Percentiles rank a stretch among this genome's conserved stretches.
phyloP scores from a whole-genome alignment of 176 grass and related monocot species.

The Dactylis glomerata region DNA sequence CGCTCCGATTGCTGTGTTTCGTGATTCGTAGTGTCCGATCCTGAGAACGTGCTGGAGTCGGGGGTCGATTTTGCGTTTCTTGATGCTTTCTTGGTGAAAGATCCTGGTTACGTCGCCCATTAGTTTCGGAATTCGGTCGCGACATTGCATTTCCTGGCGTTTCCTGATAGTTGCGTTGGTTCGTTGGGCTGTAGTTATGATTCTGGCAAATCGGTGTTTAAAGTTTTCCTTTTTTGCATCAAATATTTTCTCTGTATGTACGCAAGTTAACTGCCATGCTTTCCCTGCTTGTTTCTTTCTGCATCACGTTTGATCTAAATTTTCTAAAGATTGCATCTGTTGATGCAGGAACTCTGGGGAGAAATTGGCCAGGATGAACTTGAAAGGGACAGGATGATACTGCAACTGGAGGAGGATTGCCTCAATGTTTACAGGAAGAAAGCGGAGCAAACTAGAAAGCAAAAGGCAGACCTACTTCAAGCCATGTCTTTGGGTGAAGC shows the following conservation, averaged over 20 bases:
- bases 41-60: not conserved
- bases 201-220: not conserved
- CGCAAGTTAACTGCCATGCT: not conserved
- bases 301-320: not conserved
- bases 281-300: not conserved
- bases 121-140: not conserved
- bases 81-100: conserved; percentile 9
- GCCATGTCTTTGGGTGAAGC: conserved; percentile 48
- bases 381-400: conserved; percentile 70
- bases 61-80: not conserved
- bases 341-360: conserved; percentile 68
- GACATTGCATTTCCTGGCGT: not conserved
- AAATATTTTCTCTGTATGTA: not conserved
- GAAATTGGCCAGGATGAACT: conserved; percentile 72
- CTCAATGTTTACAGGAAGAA: conserved; percentile 73
- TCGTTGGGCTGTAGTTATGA: not conserved
- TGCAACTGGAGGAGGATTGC: conserved; percentile 78
- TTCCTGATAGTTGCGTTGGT: not conserved
- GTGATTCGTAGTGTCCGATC: not conserved
- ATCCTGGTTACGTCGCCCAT: not conserved
- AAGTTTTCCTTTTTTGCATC: not conserved
- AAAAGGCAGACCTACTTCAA: conserved; percentile 60
- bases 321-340: not conserved
- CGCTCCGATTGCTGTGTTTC: not conserved
- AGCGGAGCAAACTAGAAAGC: conserved; percentile 53